phyloP scores from a whole-genome alignment of 345 rosid species.

The Rhodamnia rubescens region DNA sequence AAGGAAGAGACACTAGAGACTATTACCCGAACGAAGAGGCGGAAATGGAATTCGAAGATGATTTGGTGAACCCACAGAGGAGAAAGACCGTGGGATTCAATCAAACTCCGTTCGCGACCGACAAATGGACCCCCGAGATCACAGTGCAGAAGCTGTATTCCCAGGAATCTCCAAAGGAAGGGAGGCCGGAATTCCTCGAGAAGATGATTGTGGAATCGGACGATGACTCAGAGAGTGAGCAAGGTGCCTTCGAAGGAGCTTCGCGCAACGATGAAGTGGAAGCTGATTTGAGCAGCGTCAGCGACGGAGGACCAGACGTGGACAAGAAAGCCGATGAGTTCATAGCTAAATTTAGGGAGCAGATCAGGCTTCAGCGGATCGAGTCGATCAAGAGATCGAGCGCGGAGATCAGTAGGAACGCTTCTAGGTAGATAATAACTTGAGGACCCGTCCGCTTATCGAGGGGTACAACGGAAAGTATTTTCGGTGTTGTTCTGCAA shows the following conservation, averaged over 20 bases:
- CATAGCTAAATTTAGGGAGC: constrained; percentile 98
- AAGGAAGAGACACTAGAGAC: constrained; percentile 5
- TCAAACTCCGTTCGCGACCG: constrained; percentile 10
- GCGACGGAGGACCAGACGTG: constrained; percentile 64
- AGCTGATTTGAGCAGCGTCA: constrained; percentile 8
- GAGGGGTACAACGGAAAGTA: not conserved
- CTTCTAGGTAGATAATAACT: constrained; percentile 8
- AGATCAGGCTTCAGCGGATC: constrained; percentile 92
- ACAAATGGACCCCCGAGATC: constrained; percentile 1
- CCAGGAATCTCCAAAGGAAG: not conserved
- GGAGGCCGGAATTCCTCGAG: constrained; percentile 8
- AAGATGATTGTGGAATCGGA: constrained; percentile 20
- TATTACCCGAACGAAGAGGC: not conserved
- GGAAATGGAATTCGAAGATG: not conserved
- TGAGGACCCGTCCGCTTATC: not conserved
- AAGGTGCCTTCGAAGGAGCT: constrained; percentile 7
- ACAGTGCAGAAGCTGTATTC: not conserved
- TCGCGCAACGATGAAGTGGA: constrained; percentile 10
- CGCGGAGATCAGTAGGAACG: constrained; percentile 10
- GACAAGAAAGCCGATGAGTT: constrained; percentile 95
- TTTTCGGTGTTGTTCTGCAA: not conserved
- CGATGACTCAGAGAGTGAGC: not conserved
- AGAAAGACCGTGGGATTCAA: constrained; percentile 3
- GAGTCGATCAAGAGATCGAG: constrained; percentile 77
- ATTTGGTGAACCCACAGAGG: not conserved